Evolutionary conservation across 495 filamentous ascomycete genomes (phyloP).

Genomic region (Aspergillus bertholletiae): DNA sequence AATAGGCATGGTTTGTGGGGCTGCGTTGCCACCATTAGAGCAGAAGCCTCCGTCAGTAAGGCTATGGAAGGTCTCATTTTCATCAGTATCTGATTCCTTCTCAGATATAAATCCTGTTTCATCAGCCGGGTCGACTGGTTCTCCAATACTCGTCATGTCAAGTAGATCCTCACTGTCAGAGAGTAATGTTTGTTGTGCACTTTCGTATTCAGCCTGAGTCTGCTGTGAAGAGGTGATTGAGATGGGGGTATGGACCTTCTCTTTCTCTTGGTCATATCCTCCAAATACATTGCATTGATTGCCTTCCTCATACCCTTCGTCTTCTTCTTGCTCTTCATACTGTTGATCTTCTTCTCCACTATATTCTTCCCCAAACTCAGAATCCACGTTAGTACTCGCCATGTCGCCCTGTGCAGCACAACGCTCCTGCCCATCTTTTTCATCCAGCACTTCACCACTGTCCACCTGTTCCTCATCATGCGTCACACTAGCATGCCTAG

Average conservation of each 20-base stretch:
- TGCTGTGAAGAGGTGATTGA: not conserved
- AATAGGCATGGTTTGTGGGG: not conserved
- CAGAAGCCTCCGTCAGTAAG: not conserved
- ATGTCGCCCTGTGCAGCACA: not conserved
- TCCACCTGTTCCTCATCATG: constrained; percentile 12
- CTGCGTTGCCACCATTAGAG: not conserved
- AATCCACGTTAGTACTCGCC: not conserved
- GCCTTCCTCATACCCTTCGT: not conserved
- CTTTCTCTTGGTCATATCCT: not conserved
- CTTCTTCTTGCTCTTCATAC: not conserved
- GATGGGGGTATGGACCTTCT: too few relatives aligned
- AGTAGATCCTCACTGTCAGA: not conserved
- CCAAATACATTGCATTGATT: not conserved
- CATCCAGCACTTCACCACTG: constrained; percentile 2
- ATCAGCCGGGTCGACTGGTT: not conserved
- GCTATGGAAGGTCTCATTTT: not conserved
- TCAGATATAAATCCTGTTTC: not conserved
- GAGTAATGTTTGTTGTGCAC: not conserved
- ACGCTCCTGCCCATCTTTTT: not conserved
- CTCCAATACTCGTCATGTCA: not conserved
- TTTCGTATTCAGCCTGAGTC: not conserved
- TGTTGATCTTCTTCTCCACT: not conserved
- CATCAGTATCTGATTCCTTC: not conserved
- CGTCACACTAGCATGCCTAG: constrained; percentile 8
- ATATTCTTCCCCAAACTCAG: not conserved